These are phyloP conservation scores for Heliamphora ciliata DNA, from an alignment of 179 eudicot genomes.

Conservation along the genomic window DNA sequence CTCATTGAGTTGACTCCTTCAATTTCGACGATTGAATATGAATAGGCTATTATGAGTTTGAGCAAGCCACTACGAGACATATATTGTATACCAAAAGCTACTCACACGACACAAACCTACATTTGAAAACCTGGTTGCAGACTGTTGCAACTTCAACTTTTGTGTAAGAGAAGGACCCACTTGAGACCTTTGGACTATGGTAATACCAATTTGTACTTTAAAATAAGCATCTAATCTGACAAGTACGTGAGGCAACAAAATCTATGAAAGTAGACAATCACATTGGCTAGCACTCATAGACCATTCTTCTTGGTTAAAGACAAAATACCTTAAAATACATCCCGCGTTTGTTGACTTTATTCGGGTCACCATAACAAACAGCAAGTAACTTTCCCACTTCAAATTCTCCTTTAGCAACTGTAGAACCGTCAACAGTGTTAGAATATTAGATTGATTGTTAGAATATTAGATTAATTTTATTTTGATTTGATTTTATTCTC, in stretches of 20 bases:
- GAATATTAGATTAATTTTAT: no score
- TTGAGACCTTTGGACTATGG: background rate
- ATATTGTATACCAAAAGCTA: no score
- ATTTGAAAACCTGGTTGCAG: background rate
- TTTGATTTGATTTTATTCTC: no score
- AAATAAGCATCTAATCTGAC: background rate
- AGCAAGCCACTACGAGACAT: no score
- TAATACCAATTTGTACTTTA: background rate
- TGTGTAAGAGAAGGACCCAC: background rate
- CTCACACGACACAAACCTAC: background rate
- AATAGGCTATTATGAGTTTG: no score
- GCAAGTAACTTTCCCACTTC: conserved; percentile 42
- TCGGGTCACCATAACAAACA: conserved; percentile 46
- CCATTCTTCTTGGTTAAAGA: background rate
- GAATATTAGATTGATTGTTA: no score
- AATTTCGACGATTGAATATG: no score
- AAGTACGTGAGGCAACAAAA: background rate
- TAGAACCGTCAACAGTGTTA: conserved; percentile 13
- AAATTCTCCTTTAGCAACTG: conserved; percentile 26
- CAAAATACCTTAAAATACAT: conserved; percentile 40
- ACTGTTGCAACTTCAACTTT: background rate
- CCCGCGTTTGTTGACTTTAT: conserved; percentile 16
- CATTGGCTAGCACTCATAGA: background rate
- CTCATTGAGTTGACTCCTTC: no score
- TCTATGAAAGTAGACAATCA: background rate